These are phyloP conservation scores for Yarrowia osloensis DNA, from an alignment of 805 yeast genomes.

Conservation along the genomic window DNA sequence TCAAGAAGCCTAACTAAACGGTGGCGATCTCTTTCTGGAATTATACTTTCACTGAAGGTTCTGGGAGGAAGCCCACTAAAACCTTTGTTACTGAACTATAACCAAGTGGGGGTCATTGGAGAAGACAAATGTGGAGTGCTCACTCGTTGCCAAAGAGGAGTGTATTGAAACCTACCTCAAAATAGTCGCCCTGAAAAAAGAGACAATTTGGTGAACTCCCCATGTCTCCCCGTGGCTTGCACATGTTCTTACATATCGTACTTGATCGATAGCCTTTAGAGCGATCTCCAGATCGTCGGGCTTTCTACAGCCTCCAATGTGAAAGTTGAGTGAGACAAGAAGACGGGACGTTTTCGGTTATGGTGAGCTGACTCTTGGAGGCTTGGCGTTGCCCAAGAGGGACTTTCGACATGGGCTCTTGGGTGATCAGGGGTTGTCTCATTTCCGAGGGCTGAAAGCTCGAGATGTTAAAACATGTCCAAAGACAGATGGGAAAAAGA, in stretches of 20 bases:
- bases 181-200: not conserved
- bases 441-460: not conserved
- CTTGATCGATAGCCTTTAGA: not conserved
- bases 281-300: conserved; percentile 17
- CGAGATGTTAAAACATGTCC: not conserved
- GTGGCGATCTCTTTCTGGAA: not conserved
- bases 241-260: not conserved
- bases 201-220: not conserved
- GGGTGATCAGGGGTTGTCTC: conserved; percentile 10
- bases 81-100: not conserved
- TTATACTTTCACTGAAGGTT: not conserved
- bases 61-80: not conserved
- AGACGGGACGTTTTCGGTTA: conserved; percentile 9
- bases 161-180: not conserved
- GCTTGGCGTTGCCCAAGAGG: not conserved
- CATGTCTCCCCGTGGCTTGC: not conserved
- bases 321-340: conserved; percentile 8
- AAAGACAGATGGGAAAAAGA: not conserved
- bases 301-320: not conserved
- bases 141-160: too few relatives aligned
- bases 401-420: not conserved
- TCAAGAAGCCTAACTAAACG: not conserved
- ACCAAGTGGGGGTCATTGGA: not conserved
- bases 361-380: not conserved
- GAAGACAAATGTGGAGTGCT: too few relatives aligned